These are phyloP conservation scores for Cytospora leucostoma DNA, from an alignment of 2,329 filamentous ascomycete genomes.

Conservation along the genomic window DNA sequence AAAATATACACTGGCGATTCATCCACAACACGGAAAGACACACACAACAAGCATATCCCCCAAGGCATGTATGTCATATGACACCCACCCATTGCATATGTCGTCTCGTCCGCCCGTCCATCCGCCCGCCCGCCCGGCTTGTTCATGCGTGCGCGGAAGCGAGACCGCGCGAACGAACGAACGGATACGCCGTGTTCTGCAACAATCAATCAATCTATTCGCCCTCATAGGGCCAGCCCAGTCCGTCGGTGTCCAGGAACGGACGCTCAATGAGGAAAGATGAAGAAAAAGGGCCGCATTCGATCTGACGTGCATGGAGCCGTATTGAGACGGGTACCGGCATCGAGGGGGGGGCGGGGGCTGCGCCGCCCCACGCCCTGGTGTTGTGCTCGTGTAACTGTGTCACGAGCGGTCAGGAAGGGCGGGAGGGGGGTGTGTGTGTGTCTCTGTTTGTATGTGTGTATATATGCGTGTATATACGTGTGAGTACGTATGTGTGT, in stretches of 20 bases:
- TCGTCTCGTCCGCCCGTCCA: background rate
- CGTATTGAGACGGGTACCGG: background rate
- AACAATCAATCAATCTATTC: background rate
- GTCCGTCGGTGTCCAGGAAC: conserved; percentile 17
- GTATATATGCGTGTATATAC: no score
- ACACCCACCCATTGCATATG: no score
- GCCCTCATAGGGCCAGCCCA: background rate
- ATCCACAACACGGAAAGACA: no score
- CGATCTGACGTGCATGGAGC: conserved; percentile 21
- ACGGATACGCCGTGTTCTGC: conserved; percentile 12
- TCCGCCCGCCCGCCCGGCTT: background rate
- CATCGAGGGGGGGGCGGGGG: conserved; percentile 1
- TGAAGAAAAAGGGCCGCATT: conserved; percentile 5
- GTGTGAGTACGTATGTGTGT: no score
- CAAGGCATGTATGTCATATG: no score
- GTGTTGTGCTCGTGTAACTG: background rate
- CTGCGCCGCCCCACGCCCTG: background rate
- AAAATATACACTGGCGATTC: no score
- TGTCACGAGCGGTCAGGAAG: background rate
- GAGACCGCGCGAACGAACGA: no score
- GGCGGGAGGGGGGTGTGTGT: background rate
- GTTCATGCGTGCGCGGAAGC: conserved; percentile 2
- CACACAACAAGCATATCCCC: no score
- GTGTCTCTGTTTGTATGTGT: no score
- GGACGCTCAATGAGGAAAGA: background rate